Evolutionary conservation across 2,329 filamentous ascomycete genomes (phyloP).

Genomic region (Fonsecaea pedrosoi): DNA sequence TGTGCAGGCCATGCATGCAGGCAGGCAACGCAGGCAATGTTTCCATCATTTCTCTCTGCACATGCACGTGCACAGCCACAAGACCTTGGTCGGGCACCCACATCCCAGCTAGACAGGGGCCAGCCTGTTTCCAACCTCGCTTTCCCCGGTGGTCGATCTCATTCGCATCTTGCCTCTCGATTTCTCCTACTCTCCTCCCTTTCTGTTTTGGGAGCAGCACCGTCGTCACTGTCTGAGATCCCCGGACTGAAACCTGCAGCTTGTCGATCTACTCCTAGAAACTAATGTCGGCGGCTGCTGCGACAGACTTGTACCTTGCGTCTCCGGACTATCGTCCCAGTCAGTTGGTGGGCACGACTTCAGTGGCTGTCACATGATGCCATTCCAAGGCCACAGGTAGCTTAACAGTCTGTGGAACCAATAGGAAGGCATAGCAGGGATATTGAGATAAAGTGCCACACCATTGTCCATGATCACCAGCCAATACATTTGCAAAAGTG

Average conservation of each 20-base stretch:
- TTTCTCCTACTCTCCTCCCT: background rate
- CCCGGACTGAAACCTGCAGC: slow-evolving; percentile 32
- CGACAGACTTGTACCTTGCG: slow-evolving; percentile 23
- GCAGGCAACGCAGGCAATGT: background rate
- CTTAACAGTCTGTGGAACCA: slow-evolving; percentile 25
- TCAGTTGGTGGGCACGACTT: slow-evolving; percentile 1
- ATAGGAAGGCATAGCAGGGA: slow-evolving; percentile 36
- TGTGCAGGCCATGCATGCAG: background rate
- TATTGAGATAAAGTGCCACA: slow-evolving; percentile 29
- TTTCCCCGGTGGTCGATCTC: slow-evolving; percentile 18
- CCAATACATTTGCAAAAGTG: slow-evolving; percentile 37
- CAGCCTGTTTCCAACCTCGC: slow-evolving; percentile 20
- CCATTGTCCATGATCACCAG: slow-evolving; percentile 15
- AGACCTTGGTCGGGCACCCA: slow-evolving; percentile 1
- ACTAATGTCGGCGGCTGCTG: slow-evolving; percentile 34
- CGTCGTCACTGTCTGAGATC: slow-evolving; percentile 21
- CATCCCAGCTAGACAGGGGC: background rate
- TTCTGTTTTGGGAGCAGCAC: slow-evolving; percentile 12
- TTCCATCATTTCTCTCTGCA: background rate
- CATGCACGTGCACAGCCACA: slow-evolving; percentile 19
- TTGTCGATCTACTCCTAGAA: slow-evolving; percentile 13
- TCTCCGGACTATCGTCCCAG: background rate
- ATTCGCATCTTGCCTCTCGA: slow-evolving; percentile 12
- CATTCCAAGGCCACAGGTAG: slow-evolving; percentile 6
- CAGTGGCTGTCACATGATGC: slow-evolving; percentile 35